These are phyloP conservation scores for Aspergillus proliferans DNA, from an alignment of 2,329 filamentous ascomycete species.

Conservation along the genomic window DNA sequence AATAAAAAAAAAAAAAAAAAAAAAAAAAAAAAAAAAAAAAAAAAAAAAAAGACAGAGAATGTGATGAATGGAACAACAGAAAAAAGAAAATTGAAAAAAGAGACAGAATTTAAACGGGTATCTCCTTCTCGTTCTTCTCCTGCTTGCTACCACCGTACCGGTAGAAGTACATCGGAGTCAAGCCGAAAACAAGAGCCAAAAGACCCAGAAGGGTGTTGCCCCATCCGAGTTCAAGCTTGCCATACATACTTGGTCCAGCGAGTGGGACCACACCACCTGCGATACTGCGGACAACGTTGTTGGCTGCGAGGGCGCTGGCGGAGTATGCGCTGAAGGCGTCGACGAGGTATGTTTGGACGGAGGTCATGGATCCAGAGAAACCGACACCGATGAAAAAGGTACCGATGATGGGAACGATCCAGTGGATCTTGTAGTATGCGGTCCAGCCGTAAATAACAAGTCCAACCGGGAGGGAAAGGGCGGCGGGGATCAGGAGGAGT, in stretches of 20 bases:
- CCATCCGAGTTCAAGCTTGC: constrained; percentile 28
- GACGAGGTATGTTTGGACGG: constrained; percentile 27
- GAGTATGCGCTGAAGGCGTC: constrained; percentile 40
- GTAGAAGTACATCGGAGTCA: background rate
- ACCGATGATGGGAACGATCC: constrained; percentile 45
- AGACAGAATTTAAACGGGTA: background rate
- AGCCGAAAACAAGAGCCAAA: background rate
- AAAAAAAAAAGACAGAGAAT: no score
- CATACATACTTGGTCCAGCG: constrained; percentile 38
- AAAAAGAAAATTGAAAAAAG: no score
- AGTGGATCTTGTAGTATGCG: constrained; percentile 37
- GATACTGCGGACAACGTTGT: constrained; percentile 41
- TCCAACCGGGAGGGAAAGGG: constrained; percentile 41
- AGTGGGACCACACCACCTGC: constrained; percentile 45
- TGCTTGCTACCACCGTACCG: background rate
- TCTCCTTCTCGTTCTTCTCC: background rate
- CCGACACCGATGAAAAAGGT: constrained; percentile 38
- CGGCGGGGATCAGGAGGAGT: constrained; percentile 46
- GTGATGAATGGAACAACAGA: no score
- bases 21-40: no score
- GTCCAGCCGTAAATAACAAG: constrained; percentile 47
- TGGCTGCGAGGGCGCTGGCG: constrained; percentile 42
- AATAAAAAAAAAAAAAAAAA: no score
- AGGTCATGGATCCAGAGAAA: constrained; percentile 17
- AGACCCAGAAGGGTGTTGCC: constrained; percentile 37